These are phyloP conservation scores for Mrakia gelida DNA, from an alignment of 768 basidiomycete genomes.

Conservation along the genomic window DNA sequence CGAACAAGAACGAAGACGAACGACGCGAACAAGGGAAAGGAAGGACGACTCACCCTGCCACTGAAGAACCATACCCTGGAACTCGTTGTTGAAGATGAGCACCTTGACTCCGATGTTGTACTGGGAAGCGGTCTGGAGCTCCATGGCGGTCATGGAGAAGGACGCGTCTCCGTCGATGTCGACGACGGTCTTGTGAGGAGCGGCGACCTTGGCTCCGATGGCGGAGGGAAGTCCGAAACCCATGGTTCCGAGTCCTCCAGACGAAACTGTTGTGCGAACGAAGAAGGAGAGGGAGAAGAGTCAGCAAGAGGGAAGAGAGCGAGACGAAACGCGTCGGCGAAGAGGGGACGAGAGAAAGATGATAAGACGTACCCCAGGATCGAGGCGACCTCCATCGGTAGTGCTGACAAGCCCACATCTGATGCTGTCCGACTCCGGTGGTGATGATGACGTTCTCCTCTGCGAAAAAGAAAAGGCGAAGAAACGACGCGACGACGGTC, in stretches of 20 bases:
- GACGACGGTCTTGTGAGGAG: slow-evolving; percentile 85
- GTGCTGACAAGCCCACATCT: slow-evolving; percentile 98
- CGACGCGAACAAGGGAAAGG: background rate
- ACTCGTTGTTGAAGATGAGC: slow-evolving; percentile 88
- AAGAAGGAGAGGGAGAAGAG: background rate
- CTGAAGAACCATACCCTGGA: slow-evolving; percentile 98
- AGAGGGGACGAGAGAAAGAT: background rate
- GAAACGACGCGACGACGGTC: background rate
- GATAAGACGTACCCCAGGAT: slow-evolving; percentile 54
- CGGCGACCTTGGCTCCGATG: slow-evolving; percentile 95
- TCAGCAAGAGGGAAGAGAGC: background rate
- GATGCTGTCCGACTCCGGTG: slow-evolving; percentile 98
- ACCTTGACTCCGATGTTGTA: slow-evolving; percentile 93
- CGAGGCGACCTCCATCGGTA: slow-evolving; percentile 85
- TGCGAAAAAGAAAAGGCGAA: slow-evolving; percentile 30
- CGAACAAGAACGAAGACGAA: background rate
- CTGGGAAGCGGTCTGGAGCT: slow-evolving; percentile 87
- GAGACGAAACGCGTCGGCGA: background rate
- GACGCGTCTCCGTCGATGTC: slow-evolving; percentile 98
- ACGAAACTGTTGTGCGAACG: slow-evolving; percentile 30
- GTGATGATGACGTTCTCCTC: slow-evolving; percentile 79
- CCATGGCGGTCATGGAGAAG: slow-evolving; percentile 99
- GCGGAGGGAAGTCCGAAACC: slow-evolving; percentile 93
- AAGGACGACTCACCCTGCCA: slow-evolving; percentile 74
- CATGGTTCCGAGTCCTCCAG: slow-evolving; percentile 60